phyloP scores from a whole-genome alignment of 768 basidiomycete genomes.

The Tephrocybe sp. region DNA sequence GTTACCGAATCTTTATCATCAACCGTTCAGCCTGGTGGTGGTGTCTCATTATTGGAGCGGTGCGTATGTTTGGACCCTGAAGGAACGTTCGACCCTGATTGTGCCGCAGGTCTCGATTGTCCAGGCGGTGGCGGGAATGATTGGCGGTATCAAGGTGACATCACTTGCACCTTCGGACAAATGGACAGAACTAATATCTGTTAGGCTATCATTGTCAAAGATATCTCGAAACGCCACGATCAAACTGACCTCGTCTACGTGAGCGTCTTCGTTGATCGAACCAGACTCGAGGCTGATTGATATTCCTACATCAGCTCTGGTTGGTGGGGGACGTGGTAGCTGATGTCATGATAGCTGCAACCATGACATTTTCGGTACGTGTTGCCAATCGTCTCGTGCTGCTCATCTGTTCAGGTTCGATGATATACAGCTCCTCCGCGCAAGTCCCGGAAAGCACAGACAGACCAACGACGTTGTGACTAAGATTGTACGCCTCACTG shows the following conservation, averaged over 20 bases:
- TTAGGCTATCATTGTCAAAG: not conserved
- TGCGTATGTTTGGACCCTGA: not conserved
- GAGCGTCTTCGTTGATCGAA: not conserved
- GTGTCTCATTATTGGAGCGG: not conserved
- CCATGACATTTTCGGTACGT: conserved; percentile 11
- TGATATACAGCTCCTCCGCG: not conserved
- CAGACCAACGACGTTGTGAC: conserved; percentile 7
- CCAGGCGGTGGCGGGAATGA: not conserved
- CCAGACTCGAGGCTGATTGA: not conserved
- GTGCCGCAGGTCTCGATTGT: not conserved
- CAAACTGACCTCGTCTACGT: conserved; percentile 1
- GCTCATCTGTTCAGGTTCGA: not conserved
- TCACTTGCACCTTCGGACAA: not conserved
- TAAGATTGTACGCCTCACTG: conserved; percentile 10
- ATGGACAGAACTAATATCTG: not conserved
- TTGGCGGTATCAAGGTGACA: not conserved
- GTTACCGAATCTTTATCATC: conserved; percentile 11
- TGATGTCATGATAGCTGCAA: conserved; percentile 10
- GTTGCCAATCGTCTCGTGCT: not conserved
- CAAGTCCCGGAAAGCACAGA: conserved; percentile 1
- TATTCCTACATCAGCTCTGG: conserved; percentile 6
- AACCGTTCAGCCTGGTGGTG: conserved; percentile 2
- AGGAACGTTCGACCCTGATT: not conserved
- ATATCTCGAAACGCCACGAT: not conserved
- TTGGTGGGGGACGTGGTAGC: conserved; percentile 11